Evolutionary conservation across 2,329 filamentous ascomycete genomes (phyloP).

Genomic region (Fusarium caatingaense): DNA sequence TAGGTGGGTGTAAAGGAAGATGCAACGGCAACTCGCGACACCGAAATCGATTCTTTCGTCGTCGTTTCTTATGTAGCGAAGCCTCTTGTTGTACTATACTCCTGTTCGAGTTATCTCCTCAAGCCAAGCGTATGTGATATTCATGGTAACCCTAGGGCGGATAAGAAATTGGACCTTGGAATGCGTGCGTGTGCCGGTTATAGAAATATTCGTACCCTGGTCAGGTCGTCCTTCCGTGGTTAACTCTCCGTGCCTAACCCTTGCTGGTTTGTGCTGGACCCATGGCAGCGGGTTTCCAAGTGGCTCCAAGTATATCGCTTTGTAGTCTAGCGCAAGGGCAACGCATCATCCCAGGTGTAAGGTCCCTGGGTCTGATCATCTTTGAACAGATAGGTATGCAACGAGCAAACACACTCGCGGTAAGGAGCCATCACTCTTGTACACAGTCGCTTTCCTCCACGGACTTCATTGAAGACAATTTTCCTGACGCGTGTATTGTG

Average conservation of each 20-base stretch:
- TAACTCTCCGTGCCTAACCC: slow-evolving; percentile 21
- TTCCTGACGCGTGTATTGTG: background rate
- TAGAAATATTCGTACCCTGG: slow-evolving; percentile 31
- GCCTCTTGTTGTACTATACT: background rate
- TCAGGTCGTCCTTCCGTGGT: slow-evolving; percentile 36
- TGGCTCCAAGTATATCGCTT: slow-evolving; percentile 31
- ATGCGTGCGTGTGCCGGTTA: slow-evolving; percentile 26
- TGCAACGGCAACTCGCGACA: slow-evolving; percentile 6
- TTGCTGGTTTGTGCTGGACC: slow-evolving; percentile 35
- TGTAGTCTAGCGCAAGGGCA: slow-evolving; percentile 40
- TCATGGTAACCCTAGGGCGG: slow-evolving; percentile 21
- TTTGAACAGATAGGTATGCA: slow-evolving; percentile 30
- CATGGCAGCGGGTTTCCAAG: slow-evolving; percentile 46
- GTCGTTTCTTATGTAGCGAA: background rate
- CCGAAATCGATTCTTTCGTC: background rate
- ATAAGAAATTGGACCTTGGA: slow-evolving; percentile 28
- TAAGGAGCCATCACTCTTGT: background rate
- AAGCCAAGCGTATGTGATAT: background rate
- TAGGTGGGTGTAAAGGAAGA: slow-evolving; percentile 6
- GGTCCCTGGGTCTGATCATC: slow-evolving; percentile 44
- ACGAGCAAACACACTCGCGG: slow-evolving; percentile 10
- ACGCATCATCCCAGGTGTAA: slow-evolving; percentile 30
- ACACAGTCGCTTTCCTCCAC: background rate
- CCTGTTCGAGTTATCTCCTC: slow-evolving; percentile 1
- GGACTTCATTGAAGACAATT: background rate